These are phyloP conservation scores for Blepharisma japonicum DNA, from an alignment of 73 alveolate species.

Conservation along the genomic window DNA sequence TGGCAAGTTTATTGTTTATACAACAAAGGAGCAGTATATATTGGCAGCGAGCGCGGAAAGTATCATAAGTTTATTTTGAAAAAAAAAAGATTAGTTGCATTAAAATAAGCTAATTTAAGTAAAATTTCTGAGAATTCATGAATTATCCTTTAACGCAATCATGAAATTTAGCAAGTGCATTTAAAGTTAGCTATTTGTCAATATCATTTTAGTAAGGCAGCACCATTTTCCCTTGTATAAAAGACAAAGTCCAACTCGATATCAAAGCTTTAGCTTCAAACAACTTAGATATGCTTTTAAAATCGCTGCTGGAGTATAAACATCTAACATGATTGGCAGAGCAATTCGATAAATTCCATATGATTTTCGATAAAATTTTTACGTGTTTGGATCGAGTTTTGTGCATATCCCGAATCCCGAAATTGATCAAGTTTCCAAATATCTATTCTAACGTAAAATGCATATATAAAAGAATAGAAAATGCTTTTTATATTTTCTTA, in stretches of 20 bases:
- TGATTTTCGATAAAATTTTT: slow-evolving; percentile 92
- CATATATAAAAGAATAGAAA: too few species aligned
- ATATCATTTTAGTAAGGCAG: slow-evolving; percentile 83
- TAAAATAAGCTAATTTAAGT: too few species aligned
- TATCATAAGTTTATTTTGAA: too few species aligned
- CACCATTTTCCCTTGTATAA: slow-evolving; percentile 71
- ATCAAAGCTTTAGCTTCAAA: slow-evolving; percentile 45
- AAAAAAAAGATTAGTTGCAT: too few species aligned
- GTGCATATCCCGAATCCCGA: too few species aligned
- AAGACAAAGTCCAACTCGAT: slow-evolving; percentile 63
- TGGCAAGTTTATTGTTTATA: too few species aligned
- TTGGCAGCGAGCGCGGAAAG: too few species aligned
- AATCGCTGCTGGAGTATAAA: slow-evolving; percentile 73
- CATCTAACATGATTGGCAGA: slow-evolving; percentile 78
- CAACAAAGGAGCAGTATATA: too few species aligned
- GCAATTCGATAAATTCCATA: slow-evolving; percentile 70
- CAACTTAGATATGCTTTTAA: slow-evolving; percentile 52
- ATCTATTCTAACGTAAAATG: too few species aligned
- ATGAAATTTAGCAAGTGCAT: slow-evolving; percentile 62
- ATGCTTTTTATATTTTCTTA: too few species aligned
- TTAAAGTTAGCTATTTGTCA: slow-evolving; percentile 60
- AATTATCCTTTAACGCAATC: slow-evolving; percentile 56
- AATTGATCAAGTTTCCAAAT: too few species aligned
- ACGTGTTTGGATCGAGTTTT: slow-evolving; percentile 92
- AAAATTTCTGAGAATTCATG: too few species aligned